Evolutionary conservation across 352 stramenopile species (phyloP).

Genomic region (Pythium rhizo-oryzae): DNA sequence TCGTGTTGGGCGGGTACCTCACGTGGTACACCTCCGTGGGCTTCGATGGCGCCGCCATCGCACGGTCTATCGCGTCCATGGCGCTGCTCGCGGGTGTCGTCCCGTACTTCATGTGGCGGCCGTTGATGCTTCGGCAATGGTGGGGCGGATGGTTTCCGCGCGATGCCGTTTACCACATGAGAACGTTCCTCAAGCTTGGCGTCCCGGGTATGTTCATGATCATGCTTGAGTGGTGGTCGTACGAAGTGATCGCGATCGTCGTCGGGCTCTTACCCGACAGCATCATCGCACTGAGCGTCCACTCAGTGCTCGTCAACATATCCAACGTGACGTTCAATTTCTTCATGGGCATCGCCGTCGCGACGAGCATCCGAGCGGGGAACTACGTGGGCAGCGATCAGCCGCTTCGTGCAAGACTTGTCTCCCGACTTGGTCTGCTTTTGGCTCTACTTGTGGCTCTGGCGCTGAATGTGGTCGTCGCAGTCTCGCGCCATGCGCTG

Average conservation of each 20-base stretch:
- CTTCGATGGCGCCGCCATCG: slow-evolving; percentile 76
- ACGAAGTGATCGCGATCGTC: slow-evolving; percentile 61
- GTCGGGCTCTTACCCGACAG: slow-evolving; percentile 52
- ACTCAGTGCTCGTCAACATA: slow-evolving; percentile 66
- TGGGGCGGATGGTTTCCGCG: slow-evolving; percentile 28
- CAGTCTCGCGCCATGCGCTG: slow-evolving; percentile 28
- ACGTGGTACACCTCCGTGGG: slow-evolving; percentile 73
- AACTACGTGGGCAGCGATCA: slow-evolving; percentile 24
- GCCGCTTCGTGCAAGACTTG: slow-evolving; percentile 41
- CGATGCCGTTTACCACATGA: slow-evolving; percentile 34
- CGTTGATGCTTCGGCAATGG: slow-evolving; percentile 39
- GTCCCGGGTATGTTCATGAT: slow-evolving; percentile 61
- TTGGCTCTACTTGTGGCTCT: slow-evolving; percentile 39
- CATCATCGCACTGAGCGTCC: slow-evolving; percentile 56
- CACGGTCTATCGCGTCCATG: slow-evolving; percentile 53
- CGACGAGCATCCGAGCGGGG: slow-evolving; percentile 21
- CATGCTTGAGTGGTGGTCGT: slow-evolving; percentile 72
- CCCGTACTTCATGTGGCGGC: slow-evolving; percentile 54
- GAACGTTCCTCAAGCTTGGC: slow-evolving; percentile 50
- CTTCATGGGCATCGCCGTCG: slow-evolving; percentile 37
- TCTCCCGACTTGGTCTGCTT: slow-evolving; percentile 37
- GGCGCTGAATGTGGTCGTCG: slow-evolving; percentile 32
- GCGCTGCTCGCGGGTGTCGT: slow-evolving; percentile 50
- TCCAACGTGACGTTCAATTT: slow-evolving; percentile 68
- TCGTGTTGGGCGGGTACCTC: slow-evolving; percentile 58